Evolutionary conservation across 495 filamentous ascomycete genomes (phyloP).

Genomic region (Podospora bellae-mahoneyi): DNA sequence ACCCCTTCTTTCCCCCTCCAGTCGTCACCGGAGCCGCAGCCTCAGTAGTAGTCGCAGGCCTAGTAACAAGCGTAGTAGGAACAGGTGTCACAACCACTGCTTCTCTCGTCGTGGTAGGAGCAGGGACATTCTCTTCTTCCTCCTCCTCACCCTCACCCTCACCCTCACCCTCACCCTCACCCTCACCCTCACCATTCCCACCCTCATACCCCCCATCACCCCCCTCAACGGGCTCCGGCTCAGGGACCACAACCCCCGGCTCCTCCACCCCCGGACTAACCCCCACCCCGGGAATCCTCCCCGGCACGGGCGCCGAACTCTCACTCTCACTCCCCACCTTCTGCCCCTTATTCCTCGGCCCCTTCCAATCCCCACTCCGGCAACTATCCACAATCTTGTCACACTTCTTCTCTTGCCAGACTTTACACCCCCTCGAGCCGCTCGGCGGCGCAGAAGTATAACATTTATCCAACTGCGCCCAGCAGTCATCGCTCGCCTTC

Average conservation of each 20-base stretch:
- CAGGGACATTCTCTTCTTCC: background rate
- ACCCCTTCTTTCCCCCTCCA: background rate
- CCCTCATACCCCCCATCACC: background rate
- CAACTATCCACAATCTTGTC: conserved; percentile 49
- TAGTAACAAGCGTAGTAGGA: background rate
- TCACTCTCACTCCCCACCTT: conserved; percentile 32
- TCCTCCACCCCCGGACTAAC: no score
- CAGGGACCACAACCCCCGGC: no score
- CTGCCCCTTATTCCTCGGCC: conserved; percentile 57
- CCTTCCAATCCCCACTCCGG: conserved; percentile 44
- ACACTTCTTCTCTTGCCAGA: conserved; percentile 59
- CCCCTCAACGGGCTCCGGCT: background rate
- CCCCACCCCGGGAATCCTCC: background rate
- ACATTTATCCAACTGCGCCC: conserved; percentile 53
- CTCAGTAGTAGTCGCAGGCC: background rate
- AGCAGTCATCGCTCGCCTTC: conserved; percentile 52
- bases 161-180: background rate
- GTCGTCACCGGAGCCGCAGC: background rate
- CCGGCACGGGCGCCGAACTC: conserved; percentile 3
- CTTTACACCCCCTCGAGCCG: conserved; percentile 53
- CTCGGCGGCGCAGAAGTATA: conserved; percentile 55
- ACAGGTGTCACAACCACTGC: background rate
- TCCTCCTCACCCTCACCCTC: background rate
- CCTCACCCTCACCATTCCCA: background rate
- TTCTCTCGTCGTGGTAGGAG: background rate